These are phyloP conservation scores for Dendrobium catenatum DNA, from an alignment of 106 monocot species.

Conservation along the genomic window DNA sequence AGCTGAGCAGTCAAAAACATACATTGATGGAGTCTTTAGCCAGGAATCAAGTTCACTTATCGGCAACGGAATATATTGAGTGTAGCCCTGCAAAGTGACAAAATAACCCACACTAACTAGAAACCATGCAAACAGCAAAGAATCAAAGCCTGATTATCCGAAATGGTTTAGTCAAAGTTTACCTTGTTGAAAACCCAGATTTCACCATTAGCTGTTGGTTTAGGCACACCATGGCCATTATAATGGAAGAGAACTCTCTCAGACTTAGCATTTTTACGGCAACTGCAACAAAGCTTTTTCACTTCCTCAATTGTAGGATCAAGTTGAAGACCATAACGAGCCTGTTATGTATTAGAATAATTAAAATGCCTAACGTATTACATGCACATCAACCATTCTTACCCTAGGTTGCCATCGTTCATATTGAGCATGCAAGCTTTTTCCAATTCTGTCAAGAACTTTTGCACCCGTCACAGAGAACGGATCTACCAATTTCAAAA, in stretches of 20 bases:
- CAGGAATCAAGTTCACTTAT: slow-evolving; percentile 93
- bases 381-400: slow-evolving; percentile 1
- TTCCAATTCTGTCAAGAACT: slow-evolving; percentile 86
- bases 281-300: slow-evolving; percentile 81
- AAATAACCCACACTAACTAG: not conserved
- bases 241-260: slow-evolving; percentile 98
- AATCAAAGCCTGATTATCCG: not conserved
- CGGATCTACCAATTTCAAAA: slow-evolving; percentile 49
- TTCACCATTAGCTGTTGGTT: slow-evolving; percentile 92
- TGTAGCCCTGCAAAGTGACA: slow-evolving; percentile 53
- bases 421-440: slow-evolving; percentile 84
- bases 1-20: slow-evolving; percentile 97
- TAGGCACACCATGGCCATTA: slow-evolving; percentile 98
- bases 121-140: not conserved
- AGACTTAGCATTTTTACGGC: slow-evolving; percentile 87
- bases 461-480: slow-evolving; percentile 81
- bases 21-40: slow-evolving; percentile 92
- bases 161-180: not conserved
- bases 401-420: slow-evolving; percentile 95
- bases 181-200: slow-evolving; percentile 99
- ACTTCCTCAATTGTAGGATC: slow-evolving; percentile 98
- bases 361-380: not conserved
- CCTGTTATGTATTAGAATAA: slow-evolving; percentile 32
- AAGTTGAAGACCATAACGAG: slow-evolving; percentile 81
- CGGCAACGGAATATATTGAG: slow-evolving; percentile 91